These are phyloP conservation scores for Rhodofomes roseus DNA, from an alignment of 1,284 basidiomycete species.

Conservation along the genomic window DNA sequence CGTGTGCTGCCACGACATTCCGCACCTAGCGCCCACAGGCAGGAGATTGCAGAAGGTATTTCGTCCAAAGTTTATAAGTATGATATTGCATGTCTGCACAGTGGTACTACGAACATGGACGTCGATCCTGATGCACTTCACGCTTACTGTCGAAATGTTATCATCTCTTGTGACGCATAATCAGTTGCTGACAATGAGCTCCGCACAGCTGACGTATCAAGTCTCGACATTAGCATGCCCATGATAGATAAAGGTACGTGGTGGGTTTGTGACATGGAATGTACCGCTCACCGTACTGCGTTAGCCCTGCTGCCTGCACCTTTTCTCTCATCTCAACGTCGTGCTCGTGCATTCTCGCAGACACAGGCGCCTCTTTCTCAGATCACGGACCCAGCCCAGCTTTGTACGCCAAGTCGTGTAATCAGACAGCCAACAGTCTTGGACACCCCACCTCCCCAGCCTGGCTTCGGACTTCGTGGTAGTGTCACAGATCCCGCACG, in stretches of 20 bases:
- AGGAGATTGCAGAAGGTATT: too few species aligned
- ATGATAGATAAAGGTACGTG: constrained; percentile 29
- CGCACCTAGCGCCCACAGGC: too few species aligned
- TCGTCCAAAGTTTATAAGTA: too few species aligned
- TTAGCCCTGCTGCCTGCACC: constrained; percentile 59
- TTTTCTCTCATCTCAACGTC: constrained; percentile 57
- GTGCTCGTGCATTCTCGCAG: constrained; percentile 47
- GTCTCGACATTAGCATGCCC: constrained; percentile 22
- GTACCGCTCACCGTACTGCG: constrained; percentile 9
- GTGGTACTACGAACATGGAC: too few species aligned
- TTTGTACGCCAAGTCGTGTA: constrained; percentile 31
- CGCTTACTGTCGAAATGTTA: not conserved
- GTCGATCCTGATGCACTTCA: not conserved
- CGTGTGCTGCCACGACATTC: too few species aligned
- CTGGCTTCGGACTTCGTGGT: constrained; percentile 60
- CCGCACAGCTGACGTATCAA: constrained; percentile 21
- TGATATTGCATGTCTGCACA: too few species aligned
- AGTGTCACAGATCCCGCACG: constrained; percentile 71
- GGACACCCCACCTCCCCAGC: constrained; percentile 68
- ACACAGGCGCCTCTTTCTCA: constrained; percentile 24
- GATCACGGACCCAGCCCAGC: constrained; percentile 24
- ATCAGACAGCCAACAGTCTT: constrained; percentile 29
- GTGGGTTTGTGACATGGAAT: not conserved
- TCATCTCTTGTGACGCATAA: not conserved
- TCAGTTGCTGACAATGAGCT: constrained; percentile 5